phyloP scores from a whole-genome alignment of 345 rosid genomes.

The Aegle marmelos region DNA sequence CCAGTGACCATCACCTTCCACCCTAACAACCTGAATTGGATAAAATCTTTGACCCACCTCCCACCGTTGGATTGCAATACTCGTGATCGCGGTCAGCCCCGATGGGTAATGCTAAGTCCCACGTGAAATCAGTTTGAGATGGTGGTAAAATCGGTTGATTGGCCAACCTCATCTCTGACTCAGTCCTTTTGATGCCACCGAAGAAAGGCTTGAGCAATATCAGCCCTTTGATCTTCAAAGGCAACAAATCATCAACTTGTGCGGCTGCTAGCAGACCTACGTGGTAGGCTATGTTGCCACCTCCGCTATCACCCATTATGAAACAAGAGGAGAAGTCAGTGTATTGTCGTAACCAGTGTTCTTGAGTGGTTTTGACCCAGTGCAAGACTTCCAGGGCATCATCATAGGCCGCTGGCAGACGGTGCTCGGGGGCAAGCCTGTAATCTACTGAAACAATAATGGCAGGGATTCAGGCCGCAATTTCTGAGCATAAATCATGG shows the following conservation, averaged over 20 bases:
- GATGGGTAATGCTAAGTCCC: constrained; percentile 51
- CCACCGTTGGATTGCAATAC: constrained; percentile 48
- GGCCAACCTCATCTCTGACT: constrained; percentile 39
- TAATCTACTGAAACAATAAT: constrained; percentile 48
- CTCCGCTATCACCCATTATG: constrained; percentile 58
- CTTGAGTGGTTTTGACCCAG: constrained; percentile 30
- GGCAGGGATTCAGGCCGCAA: constrained; percentile 31
- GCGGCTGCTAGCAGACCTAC: constrained; percentile 35
- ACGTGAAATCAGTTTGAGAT: constrained; percentile 33
- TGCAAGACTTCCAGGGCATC: constrained; percentile 49
- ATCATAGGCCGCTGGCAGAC: constrained; percentile 66
- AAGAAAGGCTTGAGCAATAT: constrained; percentile 60
- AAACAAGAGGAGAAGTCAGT: constrained; percentile 38
- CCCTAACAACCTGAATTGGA: constrained; percentile 19
- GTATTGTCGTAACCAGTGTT: constrained; percentile 35
- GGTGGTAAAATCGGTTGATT: constrained; percentile 32
- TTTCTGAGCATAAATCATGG: constrained; percentile 36
- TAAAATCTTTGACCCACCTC: constrained; percentile 23
- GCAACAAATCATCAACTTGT: constrained; percentile 16
- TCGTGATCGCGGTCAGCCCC: constrained; percentile 57
- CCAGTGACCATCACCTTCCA: constrained; percentile 49
- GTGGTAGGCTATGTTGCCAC: constrained; percentile 55
- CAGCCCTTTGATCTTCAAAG: constrained; percentile 62
- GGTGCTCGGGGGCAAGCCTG: constrained; percentile 66
- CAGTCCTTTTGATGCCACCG: constrained; percentile 44